phyloP scores from a whole-genome alignment of 331 rosid genomes.

The Rhamnella rubrinervis region DNA sequence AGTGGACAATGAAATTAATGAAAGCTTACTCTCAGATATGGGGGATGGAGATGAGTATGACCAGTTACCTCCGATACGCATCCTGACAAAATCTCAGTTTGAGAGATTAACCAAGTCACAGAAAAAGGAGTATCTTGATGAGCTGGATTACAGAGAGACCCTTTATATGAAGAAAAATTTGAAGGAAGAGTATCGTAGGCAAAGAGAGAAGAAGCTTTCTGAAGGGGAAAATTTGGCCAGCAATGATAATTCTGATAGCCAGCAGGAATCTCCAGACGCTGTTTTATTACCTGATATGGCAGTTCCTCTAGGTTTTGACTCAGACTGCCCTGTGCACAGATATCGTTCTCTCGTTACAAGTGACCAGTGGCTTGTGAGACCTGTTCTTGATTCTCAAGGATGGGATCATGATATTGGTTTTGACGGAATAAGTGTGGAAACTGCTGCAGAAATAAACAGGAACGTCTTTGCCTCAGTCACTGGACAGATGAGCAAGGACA shows the following conservation, averaged over 20 bases:
- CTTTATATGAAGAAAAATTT: slow-evolving; percentile 87
- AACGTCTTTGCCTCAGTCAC: slow-evolving; percentile 49
- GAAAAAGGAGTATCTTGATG: slow-evolving; percentile 79
- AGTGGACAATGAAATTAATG: slow-evolving; percentile 51
- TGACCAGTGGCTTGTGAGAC: slow-evolving; percentile 83
- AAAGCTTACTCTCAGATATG: slow-evolving; percentile 44
- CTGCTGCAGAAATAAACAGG: slow-evolving; percentile 53
- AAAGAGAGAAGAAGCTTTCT: slow-evolving; percentile 44
- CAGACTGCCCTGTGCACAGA: slow-evolving; percentile 64
- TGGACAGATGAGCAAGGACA: slow-evolving; percentile 91
- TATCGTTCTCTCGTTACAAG: slow-evolving; percentile 65
- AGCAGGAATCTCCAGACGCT: slow-evolving; percentile 62
- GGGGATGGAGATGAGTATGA: slow-evolving; percentile 87
- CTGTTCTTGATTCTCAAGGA: slow-evolving; percentile 94
- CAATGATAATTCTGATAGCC: slow-evolving; percentile 45
- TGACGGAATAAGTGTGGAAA: slow-evolving; percentile 85
- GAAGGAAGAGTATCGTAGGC: slow-evolving; percentile 64
- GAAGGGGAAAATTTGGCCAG: slow-evolving; percentile 32
- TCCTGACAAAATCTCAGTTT: slow-evolving; percentile 77
- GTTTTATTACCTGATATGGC: slow-evolving; percentile 81
- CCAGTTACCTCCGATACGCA: slow-evolving; percentile 73
- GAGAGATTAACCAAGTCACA: slow-evolving; percentile 67
- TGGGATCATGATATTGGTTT: slow-evolving; percentile 98
- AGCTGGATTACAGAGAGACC: slow-evolving; percentile 90
- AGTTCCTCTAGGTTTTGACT: slow-evolving; percentile 74